Evolutionary conservation across 768 basidiomycete species (phyloP).

Genomic region (Phylloporus arenicola): DNA sequence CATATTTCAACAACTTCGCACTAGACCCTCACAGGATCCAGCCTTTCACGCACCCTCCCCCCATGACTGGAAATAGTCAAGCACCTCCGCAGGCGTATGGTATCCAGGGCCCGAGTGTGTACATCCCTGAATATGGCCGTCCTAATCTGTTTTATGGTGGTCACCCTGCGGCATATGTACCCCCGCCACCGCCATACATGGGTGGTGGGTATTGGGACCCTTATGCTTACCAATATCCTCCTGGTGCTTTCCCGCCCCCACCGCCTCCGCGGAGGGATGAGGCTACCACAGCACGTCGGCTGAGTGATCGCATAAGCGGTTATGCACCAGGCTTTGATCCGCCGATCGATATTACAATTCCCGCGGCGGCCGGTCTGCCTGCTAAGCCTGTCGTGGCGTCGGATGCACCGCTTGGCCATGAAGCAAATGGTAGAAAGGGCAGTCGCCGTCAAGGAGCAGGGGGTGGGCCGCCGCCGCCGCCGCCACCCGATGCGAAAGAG

Average conservation of each 20-base stretch:
- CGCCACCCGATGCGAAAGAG: constrained; percentile 84
- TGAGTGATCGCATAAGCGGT: constrained; percentile 80
- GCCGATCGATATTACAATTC: constrained; percentile 40
- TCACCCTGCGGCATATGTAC: constrained; percentile 31
- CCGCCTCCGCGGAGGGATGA: constrained; percentile 53
- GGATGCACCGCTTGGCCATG: constrained; percentile 43
- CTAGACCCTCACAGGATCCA: constrained; percentile 93
- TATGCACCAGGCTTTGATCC: constrained; percentile 51
- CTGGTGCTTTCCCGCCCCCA: constrained; percentile 32
- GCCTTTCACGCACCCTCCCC: constrained; percentile 76
- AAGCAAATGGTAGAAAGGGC: constrained; percentile 30
- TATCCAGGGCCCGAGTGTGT: constrained; percentile 55
- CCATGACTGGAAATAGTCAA: constrained; percentile 59
- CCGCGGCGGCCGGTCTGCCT: constrained; percentile 69
- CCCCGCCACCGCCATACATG: constrained; percentile 37
- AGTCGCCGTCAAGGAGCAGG: constrained; percentile 36
- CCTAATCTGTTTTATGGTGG: constrained; percentile 37
- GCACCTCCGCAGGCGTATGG: constrained; percentile 85
- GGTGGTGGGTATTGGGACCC: constrained; percentile 42
- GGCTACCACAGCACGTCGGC: constrained; percentile 50
- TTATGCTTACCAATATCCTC: constrained; percentile 38
- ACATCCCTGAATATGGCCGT: constrained; percentile 42
- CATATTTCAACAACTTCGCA: constrained; percentile 93
- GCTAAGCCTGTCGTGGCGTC: constrained; percentile 66
- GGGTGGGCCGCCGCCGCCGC: constrained; percentile 63